Base-by-base conservation (phyloP, 148 eudicot genomes). In the Chenopodium quinoa region DNA sequence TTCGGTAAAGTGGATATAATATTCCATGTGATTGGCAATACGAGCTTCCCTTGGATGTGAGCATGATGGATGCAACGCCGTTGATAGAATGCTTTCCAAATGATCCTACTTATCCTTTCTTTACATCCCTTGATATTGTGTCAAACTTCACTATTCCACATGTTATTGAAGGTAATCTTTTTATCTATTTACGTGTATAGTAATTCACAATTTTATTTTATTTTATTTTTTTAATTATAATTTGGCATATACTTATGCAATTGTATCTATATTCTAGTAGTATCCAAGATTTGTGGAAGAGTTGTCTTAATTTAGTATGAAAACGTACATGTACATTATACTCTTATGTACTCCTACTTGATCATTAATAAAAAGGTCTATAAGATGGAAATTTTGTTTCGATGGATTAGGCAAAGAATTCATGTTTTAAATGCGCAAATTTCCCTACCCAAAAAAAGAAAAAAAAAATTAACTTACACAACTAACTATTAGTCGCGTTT, bases 1-100 rank as follows among this genome's bases (percentile, higher is more conserved):
- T 56, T 56, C 0, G 22, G n/a, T 73, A 74, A 23, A 80, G 86
- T 81, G 65, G 78, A 29, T 72, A 54, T 48, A 65, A 44, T 56
- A 29, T 48, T 73, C 54, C 79, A 27, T 80, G 72, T 58, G 83
- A 84, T 34, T 84, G 86, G 83, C 83, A 80, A 70, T 58, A 84
- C 73, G 84, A 77, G 29, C 37, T 77, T 52, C 74, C 81, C 0
- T 65, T 81, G 56, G 81, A 77, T 54, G 73, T 58, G 76, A 56
- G 48, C 75, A 37, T 20, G 44, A 27, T 84, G 74, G 78, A 77
- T 77, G 75, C 73, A 40, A 37, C 29, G 64, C 75, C 81, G 23
- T 54, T 77, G 62, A 70, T 54, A 67, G 74, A 80, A 9, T 63
- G 34, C 56, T 84, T 71, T 44, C 71, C 83, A 23, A 48, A 0